phyloP scores from a whole-genome alignment of 2,329 filamentous ascomycete species.

The Epichloe gansuensis region DNA sequence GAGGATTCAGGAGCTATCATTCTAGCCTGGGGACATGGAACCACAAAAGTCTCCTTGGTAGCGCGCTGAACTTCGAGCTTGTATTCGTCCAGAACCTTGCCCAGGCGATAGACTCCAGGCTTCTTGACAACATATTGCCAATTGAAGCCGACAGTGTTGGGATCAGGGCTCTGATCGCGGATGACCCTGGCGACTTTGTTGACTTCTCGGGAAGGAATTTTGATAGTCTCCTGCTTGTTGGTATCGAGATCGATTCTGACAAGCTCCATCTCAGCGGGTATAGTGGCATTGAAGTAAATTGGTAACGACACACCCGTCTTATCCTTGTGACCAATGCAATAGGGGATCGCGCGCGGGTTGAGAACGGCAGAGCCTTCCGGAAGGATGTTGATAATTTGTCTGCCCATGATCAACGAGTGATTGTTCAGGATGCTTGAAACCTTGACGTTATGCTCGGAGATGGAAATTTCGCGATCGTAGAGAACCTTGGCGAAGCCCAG shows the following conservation, averaged over 20 bases:
- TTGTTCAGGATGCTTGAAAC: conserved; percentile 81
- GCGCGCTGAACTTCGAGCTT: conserved; percentile 81
- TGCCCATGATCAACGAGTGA: conserved; percentile 83
- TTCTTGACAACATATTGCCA: conserved; percentile 71
- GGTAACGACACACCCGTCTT: conserved; percentile 56
- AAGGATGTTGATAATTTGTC: conserved; percentile 94
- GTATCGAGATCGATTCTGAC: conserved; percentile 75
- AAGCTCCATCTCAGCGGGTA: conserved; percentile 81
- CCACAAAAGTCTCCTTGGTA: conserved; percentile 68
- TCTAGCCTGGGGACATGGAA: conserved; percentile 69
- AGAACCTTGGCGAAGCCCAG: conserved; percentile 64
- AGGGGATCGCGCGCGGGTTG: conserved; percentile 69
- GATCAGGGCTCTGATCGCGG: conserved; percentile 53
- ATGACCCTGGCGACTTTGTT: conserved; percentile 60
- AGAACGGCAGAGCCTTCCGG: conserved; percentile 89
- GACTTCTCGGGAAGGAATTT: conserved; percentile 61
- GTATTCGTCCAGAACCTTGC: conserved; percentile 81
- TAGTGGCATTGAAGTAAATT: conserved; percentile 87
- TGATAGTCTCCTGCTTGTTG: conserved; percentile 67
- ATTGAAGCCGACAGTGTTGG: conserved; percentile 46
- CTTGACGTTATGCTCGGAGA: conserved; percentile 89
- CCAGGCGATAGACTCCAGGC: conserved; percentile 74
- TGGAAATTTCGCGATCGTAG: conserved; percentile 84
- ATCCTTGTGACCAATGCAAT: conserved; percentile 60
- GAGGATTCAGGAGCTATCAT: conserved; percentile 51